A percentile compares a stretch with the other conserved stretches of the same genome.
Evolutionary conservation across 345 rosid genomes (phyloP).

Genomic region (Euphorbia lathyris): DNA sequence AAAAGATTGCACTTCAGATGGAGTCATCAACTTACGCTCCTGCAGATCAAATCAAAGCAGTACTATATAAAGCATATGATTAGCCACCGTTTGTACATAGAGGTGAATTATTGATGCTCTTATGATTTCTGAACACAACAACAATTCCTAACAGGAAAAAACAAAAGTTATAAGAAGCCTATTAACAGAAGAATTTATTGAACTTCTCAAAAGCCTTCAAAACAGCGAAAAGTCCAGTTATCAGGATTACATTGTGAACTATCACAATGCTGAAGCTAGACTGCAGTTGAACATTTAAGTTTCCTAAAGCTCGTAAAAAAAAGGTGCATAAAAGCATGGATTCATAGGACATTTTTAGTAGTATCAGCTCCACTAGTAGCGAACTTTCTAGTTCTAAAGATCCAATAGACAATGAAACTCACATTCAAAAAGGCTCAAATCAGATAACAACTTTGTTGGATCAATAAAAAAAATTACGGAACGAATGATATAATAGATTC

Average conservation of each 20-base stretch:
- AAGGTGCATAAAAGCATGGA: neutral
- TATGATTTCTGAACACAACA: neutral
- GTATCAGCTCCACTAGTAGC: neutral
- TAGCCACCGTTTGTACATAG: neutral
- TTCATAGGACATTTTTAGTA: neutral
- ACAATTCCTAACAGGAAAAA: neutral
- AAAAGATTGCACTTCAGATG: constrained; percentile 64
- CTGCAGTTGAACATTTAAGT: neutral
- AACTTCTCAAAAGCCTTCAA: neutral
- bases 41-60: constrained; percentile 40
- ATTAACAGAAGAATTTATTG: too few species aligned
- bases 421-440: neutral
- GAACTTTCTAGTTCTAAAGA: constrained; percentile 2
- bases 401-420: neutral
- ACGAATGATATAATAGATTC: neutral
- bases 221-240: neutral
- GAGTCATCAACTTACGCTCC: constrained; percentile 81
- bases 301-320: neutral
- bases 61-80: constrained; percentile 10
- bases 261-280: neutral
- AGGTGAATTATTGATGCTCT: neutral
- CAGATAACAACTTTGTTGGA: neutral
- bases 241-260: neutral
- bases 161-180: too few species aligned
- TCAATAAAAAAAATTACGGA: neutral